Base-by-base conservation (phyloP, 352 stramenopile species). In the Globisporangium abappressorium region DNA sequence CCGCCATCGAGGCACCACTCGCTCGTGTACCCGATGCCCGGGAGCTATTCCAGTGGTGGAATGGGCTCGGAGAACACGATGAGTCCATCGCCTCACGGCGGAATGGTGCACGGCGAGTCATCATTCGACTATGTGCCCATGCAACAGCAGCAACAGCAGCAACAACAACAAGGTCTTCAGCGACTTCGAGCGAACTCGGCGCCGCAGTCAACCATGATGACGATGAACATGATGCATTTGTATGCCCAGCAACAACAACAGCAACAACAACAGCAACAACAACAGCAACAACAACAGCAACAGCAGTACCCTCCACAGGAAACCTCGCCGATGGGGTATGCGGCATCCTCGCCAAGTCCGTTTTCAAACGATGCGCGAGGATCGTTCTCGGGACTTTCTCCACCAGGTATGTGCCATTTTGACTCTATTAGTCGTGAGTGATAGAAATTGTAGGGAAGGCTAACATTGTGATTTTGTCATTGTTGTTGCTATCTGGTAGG, bases 111-210 rank as follows among this genome's bases (percentile, higher is more conserved):
- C 30, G 69, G 70, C 24, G 77, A 82, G 24, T 4, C 64, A 2
- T 51, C 66, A 1, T 85, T 86, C 49, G 80, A 86, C 55, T 88
- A 88, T 65, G 69, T 84, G 22, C 63, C 78, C 1, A 78, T 84
- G 74, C 76, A 78, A 38, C 59, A 70, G 18, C 66, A 73, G 11
- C 71, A 78, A 15, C 63, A 47, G 4, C 68, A 70, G 34, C 56
- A 61, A 5, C 56, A 61, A 11, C 56, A 62, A 1, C 56, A 20
- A 11, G 24, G 7, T 9, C 34, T 22, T 5, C 43, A 66, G 33
- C 57, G 57, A 33, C 15, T 68, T 14, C 59, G 59, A 14, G 41
- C 66, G 14, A 63, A 38, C 30, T 71, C 66, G 1, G 61, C 33
- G 9, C 60, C 69, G 14, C 38, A 56, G 26, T 49, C 51, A 2